Percentiles rank a stretch among this genome's conserved stretches.
Conservation (phyloP, 441 rosid species). For the Aquilaria agallochum region DNA sequence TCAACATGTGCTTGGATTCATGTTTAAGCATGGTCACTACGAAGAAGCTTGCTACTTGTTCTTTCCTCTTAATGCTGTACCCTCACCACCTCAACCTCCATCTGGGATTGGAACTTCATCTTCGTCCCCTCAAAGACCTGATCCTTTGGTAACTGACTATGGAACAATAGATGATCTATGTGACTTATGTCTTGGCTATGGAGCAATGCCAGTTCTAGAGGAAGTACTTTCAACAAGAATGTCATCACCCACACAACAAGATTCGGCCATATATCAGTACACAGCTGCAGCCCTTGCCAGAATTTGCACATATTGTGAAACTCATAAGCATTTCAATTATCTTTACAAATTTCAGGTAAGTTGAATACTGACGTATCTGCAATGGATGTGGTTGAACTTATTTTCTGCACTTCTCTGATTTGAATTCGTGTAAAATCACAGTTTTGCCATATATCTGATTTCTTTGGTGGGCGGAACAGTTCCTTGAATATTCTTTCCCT, state of each 20-base stretch:
- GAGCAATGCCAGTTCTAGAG: conserved; percentile 83
- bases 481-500: not conserved
- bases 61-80: conserved; percentile 75
- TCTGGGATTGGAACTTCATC: conserved; percentile 57
- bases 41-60: conserved; percentile 83
- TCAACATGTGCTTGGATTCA: conserved; percentile 81
- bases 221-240: conserved; percentile 80
- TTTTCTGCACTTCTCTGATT: too few relatives aligned
- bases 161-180: conserved; percentile 93
- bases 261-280: conserved; percentile 58
- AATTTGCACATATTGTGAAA: conserved; percentile 87
- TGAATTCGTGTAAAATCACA: too few relatives aligned
- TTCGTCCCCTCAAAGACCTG: conserved; percentile 89
- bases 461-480: too few relatives aligned
- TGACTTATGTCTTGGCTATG: conserved; percentile 77
- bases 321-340: conserved; percentile 89
- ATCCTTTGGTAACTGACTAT: conserved; percentile 90
- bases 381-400: too few relatives aligned
- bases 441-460: too few relatives aligned
- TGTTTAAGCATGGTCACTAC: conserved; percentile 92
- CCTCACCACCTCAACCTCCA: conserved; percentile 74
- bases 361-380: not conserved
- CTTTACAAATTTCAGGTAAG: conserved; percentile 86
- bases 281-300: conserved; percentile 69
- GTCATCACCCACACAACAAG: conserved; percentile 57